Conservation (phyloP, 306 rosid species). For the Leucaena leucocephala region DNA sequence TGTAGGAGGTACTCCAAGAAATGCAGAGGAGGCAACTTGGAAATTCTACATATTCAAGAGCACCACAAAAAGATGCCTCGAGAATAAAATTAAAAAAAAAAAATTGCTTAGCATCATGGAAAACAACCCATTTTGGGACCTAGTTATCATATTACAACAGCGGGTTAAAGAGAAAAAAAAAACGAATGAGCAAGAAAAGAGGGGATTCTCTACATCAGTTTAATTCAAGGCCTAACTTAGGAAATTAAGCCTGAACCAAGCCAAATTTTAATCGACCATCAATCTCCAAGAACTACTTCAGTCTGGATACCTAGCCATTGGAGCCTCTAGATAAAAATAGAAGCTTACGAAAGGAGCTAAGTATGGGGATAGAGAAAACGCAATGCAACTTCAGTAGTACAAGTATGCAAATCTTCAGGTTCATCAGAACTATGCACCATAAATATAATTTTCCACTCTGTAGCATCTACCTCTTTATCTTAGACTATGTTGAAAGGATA, state of each 20-base stretch:
- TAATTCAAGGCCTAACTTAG: constrained; percentile 25
- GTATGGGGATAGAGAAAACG: neutral
- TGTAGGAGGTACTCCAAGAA: neutral
- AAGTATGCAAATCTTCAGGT: neutral
- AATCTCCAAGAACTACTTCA: constrained; percentile 4
- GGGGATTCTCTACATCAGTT: constrained; percentile 17
- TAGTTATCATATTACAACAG: neutral
- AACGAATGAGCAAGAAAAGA: neutral
- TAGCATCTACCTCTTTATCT: neutral
- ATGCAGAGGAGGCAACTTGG: neutral
- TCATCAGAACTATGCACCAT: neutral
- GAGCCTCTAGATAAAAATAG: constrained; percentile 28
- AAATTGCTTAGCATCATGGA: neutral
- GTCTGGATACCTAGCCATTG: constrained; percentile 10
- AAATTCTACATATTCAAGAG: neutral
- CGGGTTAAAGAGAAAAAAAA: neutral
- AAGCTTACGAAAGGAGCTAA: neutral
- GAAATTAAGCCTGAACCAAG: constrained; percentile 28
- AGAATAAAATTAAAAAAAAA: neutral
- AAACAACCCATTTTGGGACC: neutral
- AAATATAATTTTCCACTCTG: constrained; percentile 15
- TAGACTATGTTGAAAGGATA: neutral
- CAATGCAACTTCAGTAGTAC: neutral
- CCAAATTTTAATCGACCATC: constrained; percentile 21
- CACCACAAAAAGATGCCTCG: constrained; percentile 1